Conservation (phyloP, 2,329 filamentous ascomycete genomes). For the Coniochaeta ligniaria region DNA sequence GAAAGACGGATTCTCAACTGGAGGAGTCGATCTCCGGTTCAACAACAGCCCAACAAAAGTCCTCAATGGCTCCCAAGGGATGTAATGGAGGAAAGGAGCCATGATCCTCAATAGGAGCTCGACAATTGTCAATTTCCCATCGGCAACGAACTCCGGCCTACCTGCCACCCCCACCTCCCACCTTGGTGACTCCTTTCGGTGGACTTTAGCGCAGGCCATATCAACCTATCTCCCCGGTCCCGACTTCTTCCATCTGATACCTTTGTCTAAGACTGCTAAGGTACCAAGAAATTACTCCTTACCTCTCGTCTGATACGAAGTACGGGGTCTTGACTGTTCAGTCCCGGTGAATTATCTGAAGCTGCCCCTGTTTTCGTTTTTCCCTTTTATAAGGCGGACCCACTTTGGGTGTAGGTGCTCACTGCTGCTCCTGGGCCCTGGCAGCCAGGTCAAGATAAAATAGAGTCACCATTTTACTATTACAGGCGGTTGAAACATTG, state of each 20-base stretch:
- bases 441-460: not conserved
- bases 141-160: not conserved
- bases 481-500: conserved; percentile 1
- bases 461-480: not conserved
- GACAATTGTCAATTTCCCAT: not conserved
- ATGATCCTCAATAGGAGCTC: not conserved
- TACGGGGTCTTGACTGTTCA: not conserved
- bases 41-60: not conserved
- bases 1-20: not conserved
- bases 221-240: not conserved
- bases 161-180: not conserved
- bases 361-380: not conserved
- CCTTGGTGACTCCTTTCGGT: not conserved
- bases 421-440: not conserved
- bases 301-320: not conserved
- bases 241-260: not conserved
- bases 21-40: not conserved
- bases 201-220: not conserved
- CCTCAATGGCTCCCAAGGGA: not conserved
- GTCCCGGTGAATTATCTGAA: not conserved
- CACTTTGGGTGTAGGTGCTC: not conserved
- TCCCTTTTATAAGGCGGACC: not conserved
- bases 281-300: not conserved
- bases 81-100: not conserved
- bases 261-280: not conserved